Evolutionary conservation across 495 filamentous ascomycete species (phyloP), one percentile per base, ranked within the genome.

Genomic region (Trichodelitschia bisporula): DNA sequence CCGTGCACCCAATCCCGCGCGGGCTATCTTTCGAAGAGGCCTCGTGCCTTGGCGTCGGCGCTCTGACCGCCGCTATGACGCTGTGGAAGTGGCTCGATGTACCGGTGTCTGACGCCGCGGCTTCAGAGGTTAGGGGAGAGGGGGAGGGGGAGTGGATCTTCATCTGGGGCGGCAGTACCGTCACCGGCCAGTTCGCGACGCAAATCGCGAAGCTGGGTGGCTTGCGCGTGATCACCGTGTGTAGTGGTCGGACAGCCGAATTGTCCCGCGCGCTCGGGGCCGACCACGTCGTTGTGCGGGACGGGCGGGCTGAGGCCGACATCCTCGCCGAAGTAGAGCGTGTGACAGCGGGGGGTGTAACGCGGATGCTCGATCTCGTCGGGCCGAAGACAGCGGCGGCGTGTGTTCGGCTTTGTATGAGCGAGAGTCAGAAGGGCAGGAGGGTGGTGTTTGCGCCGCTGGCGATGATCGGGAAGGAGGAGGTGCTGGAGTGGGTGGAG

Each of bases 161-260:
- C 8, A 62, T 75, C 10, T 77, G 70, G 70, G 71, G 69, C 39
- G 70, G 68, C 61, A 53, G 47, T 1, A 70, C 67, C 21, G 70
- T 61, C 1, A 69, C 66, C 3, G 70, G 67, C 0, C 56, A 59
- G 28, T 46, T 66, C 17, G 56, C 62, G 5, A 44, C 71, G 10
- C 67, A 74, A 45, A 47, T 75, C 4, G 67, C 66, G 11, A 65
- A 63, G 21, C 51, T 69, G 0, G 57, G 55, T 10, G 64, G 66
- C 0, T 42, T 77, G 3, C 54, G 55, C 18, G 61, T 68, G 1
- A 60, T 71, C 12, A 54, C 54, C 18, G 51, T 74, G 0, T 8
- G 8, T 29, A 10, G 9, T 8, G 27, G 27, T 8, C 27, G 27
- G 9, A 29, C 27, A 9, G 27, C 27, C 8, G 27, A 9, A 6